phyloP scores from a whole-genome alignment of 306 rosid species.

The Vigna trinervia region DNA sequence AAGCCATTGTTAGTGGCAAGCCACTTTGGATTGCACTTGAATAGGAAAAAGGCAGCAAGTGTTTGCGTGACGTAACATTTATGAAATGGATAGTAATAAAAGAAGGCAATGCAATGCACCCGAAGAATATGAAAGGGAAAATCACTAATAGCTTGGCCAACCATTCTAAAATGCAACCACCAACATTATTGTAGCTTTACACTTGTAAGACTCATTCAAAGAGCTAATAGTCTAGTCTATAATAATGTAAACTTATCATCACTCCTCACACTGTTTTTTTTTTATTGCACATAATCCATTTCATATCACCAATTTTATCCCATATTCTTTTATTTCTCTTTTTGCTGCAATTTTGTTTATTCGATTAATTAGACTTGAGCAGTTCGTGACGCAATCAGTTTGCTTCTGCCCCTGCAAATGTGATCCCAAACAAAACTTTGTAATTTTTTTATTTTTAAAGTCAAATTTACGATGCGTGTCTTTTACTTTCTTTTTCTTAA shows the following conservation, averaged over 20 bases:
- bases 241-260: constrained; percentile 53
- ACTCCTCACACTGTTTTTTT: not conserved
- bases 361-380: not conserved
- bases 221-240: constrained; percentile 10
- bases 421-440: not conserved
- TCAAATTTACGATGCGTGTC: not conserved
- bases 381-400: constrained; percentile 5
- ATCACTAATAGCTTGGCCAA: constrained; percentile 54
- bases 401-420: not conserved
- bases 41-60: constrained; percentile 15
- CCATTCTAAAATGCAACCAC: constrained; percentile 51
- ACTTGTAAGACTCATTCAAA: constrained; percentile 48
- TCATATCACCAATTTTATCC: constrained; percentile 18
- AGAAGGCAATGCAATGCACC: not conserved
- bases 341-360: not conserved
- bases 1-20: constrained; percentile 63
- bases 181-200: constrained; percentile 50
- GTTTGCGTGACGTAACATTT: constrained; percentile 57
- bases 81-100: constrained; percentile 41
- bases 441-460: too few relatives aligned
- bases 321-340: not conserved
- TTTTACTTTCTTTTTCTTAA: not conserved
- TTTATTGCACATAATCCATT: not conserved
- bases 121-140: constrained; percentile 43
- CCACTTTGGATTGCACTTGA: constrained; percentile 58